These are phyloP conservation scores for Penicillium canescens DNA, from an alignment of 495 filamentous ascomycete species.

Conservation along the genomic window DNA sequence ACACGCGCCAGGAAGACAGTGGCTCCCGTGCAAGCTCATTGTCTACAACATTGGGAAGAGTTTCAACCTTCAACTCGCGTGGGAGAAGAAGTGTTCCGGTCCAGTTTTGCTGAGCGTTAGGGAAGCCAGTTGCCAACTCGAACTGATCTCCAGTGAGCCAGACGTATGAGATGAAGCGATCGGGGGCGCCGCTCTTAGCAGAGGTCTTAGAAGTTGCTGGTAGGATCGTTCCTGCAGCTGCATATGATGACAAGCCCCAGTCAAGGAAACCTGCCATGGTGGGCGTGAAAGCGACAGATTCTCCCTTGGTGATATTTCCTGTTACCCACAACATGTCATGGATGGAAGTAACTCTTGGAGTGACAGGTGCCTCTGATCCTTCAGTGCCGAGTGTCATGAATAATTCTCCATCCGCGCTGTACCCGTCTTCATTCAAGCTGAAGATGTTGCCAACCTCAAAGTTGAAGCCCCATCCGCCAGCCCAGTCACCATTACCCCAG, in stretches of 20 bases:
- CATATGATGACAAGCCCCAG: constrained; percentile 21
- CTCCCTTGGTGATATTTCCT: constrained; percentile 9
- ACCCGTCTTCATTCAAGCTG: constrained; percentile 14
- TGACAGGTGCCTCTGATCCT: constrained; percentile 11
- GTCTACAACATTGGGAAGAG: constrained; percentile 15
- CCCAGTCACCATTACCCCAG: constrained; percentile 25
- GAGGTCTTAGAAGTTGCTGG: constrained; percentile 14
- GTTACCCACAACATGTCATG: constrained; percentile 23
- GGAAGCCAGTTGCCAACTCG: constrained; percentile 14
- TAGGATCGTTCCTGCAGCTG: constrained; percentile 20
- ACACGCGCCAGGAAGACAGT: constrained; percentile 15
- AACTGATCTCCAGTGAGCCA: constrained; percentile 23
- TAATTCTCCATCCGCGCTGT: constrained; percentile 13
- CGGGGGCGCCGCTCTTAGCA: constrained; percentile 13
- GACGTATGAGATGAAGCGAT: constrained; percentile 18
- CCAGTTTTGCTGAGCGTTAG: constrained; percentile 18
- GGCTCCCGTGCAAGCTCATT: constrained; percentile 18
- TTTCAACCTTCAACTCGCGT: constrained; percentile 14
- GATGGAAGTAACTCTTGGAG: constrained; percentile 12
- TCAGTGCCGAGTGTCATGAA: constrained; percentile 21
- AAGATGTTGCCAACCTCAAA: constrained; percentile 21
- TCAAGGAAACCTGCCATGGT: constrained; percentile 24
- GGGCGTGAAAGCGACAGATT: constrained; percentile 11
- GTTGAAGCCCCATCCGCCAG: constrained; percentile 22
- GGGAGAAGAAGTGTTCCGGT: constrained; percentile 17